These are phyloP conservation scores for Collybia nuda DNA, from an alignment of 768 basidiomycete species.

Conservation along the genomic window DNA sequence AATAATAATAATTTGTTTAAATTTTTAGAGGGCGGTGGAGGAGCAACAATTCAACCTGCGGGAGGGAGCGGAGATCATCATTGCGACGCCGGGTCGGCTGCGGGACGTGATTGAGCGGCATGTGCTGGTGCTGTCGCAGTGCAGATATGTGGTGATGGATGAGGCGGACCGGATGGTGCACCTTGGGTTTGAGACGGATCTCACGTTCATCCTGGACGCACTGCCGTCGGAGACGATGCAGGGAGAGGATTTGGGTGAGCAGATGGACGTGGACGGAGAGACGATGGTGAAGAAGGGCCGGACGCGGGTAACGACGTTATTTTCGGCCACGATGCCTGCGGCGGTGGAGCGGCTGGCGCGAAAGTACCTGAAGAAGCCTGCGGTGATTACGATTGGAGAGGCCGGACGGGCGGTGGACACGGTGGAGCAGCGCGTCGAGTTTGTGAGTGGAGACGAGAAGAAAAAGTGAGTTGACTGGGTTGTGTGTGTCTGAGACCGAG, in stretches of 20 bases:
- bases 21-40: slow-evolving; percentile 90
- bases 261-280: slow-evolving; percentile 78
- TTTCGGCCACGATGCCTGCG: slow-evolving; percentile 98
- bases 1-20: no score
- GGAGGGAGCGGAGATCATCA: slow-evolving; percentile 98
- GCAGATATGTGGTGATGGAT: slow-evolving; percentile 99
- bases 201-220: slow-evolving; percentile 93
- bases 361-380: slow-evolving; percentile 92
- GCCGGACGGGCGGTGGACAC: slow-evolving; percentile 98
- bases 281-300: slow-evolving; percentile 71
- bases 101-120: slow-evolving; percentile 97
- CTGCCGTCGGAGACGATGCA: slow-evolving; percentile 86
- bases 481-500: not conserved
- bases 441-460: slow-evolving; percentile 91
- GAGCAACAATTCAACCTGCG: slow-evolving; percentile 98
- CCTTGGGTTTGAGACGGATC: slow-evolving; percentile 92
- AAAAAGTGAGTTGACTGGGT: slow-evolving; percentile 67
- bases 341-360: slow-evolving; percentile 93
- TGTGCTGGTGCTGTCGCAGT: slow-evolving; percentile 94
- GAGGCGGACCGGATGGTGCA: slow-evolving; percentile 99
- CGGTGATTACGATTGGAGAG: slow-evolving; percentile 96
- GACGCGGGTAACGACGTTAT: slow-evolving; percentile 91
- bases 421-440: slow-evolving; percentile 95
- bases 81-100: slow-evolving; percentile 97
- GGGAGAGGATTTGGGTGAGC: slow-evolving; percentile 75